Conservation (phyloP, 1,284 basidiomycete species). For the Ustilago crameri region DNA sequence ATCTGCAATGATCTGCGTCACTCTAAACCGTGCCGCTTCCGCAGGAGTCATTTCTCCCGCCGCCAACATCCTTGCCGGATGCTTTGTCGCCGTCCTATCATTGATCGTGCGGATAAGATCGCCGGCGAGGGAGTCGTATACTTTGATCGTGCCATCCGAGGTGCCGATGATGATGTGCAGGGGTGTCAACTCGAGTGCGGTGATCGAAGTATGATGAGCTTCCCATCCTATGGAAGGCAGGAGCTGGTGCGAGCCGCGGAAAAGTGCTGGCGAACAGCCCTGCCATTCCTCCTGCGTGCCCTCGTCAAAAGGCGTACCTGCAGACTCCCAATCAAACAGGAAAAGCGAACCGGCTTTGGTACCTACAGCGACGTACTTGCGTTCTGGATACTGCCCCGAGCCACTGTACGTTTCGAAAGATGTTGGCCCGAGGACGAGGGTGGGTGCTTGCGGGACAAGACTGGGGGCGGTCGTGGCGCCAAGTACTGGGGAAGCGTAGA, state of each 20-base stretch:
- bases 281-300: slow-evolving; percentile 53
- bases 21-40: slow-evolving; percentile 71
- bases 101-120: slow-evolving; percentile 62
- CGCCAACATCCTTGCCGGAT: slow-evolving; percentile 74
- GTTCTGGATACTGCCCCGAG: slow-evolving; percentile 50
- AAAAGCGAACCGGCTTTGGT: slow-evolving; percentile 57
- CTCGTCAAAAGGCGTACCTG: slow-evolving; percentile 34
- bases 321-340: slow-evolving; percentile 60
- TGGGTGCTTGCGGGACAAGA: slow-evolving; percentile 4
- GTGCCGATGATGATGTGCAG: slow-evolving; percentile 55
- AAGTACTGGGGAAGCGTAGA: slow-evolving; percentile 38
- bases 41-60: slow-evolving; percentile 70
- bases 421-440: slow-evolving; percentile 37
- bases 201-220: slow-evolving; percentile 58
- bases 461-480: slow-evolving; percentile 3
- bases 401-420: slow-evolving; percentile 26
- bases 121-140: slow-evolving; percentile 78
- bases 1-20: slow-evolving; percentile 76
- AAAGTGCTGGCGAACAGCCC: slow-evolving; percentile 73
- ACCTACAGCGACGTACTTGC: slow-evolving; percentile 60
- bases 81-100: slow-evolving; percentile 59
- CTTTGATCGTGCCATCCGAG: slow-evolving; percentile 74
- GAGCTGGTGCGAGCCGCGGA: slow-evolving; percentile 73
- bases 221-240: slow-evolving; percentile 70
- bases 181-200: slow-evolving; percentile 54